Percentiles rank a stretch among this genome's conserved stretches.
Conservation (phyloP, 306 rosid species). For the Bauhinia variegata region DNA sequence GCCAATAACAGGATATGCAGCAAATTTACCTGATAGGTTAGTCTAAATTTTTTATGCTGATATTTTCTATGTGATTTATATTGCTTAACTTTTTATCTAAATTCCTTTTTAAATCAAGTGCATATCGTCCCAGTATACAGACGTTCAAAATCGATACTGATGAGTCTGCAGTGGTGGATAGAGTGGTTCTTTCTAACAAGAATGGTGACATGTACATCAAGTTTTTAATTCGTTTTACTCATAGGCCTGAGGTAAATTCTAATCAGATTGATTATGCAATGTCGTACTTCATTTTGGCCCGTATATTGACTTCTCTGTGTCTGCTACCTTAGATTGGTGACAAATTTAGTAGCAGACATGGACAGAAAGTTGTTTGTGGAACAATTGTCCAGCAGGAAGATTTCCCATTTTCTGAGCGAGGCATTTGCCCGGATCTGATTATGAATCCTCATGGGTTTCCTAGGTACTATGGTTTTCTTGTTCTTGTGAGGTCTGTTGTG, state of each 20-base stretch:
- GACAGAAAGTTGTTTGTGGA: slow-evolving; percentile 98
- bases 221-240: slow-evolving; percentile 77
- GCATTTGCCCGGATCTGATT: slow-evolving; percentile 95
- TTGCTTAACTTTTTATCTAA: slow-evolving; percentile 31
- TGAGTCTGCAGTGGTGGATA: slow-evolving; percentile 78
- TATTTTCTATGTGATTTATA: neutral
- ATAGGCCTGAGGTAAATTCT: slow-evolving; percentile 85
- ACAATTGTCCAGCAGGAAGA: slow-evolving; percentile 95
- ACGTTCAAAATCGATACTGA: slow-evolving; percentile 58
- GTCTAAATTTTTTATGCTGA: slow-evolving; percentile 1
- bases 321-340: slow-evolving; percentile 71
- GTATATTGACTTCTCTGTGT: slow-evolving; percentile 30
- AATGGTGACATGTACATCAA: slow-evolving; percentile 71
- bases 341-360: slow-evolving; percentile 98
- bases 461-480: slow-evolving; percentile 51
- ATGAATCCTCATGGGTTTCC: slow-evolving; percentile 99
- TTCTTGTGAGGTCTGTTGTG: neutral
- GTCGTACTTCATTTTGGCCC: slow-evolving; percentile 12
- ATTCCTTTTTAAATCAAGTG: slow-evolving; percentile 48
- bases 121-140: slow-evolving; percentile 48
- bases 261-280: slow-evolving; percentile 25
- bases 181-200: slow-evolving; percentile 79
- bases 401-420: slow-evolving; percentile 94
- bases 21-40: slow-evolving; percentile 66
- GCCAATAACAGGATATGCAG: slow-evolving; percentile 31